Evolutionary conservation across 2,329 filamentous ascomycete genomes (phyloP), one percentile per base, ranked within the genome.

Genomic region (Rhynchosporium secalis): DNA sequence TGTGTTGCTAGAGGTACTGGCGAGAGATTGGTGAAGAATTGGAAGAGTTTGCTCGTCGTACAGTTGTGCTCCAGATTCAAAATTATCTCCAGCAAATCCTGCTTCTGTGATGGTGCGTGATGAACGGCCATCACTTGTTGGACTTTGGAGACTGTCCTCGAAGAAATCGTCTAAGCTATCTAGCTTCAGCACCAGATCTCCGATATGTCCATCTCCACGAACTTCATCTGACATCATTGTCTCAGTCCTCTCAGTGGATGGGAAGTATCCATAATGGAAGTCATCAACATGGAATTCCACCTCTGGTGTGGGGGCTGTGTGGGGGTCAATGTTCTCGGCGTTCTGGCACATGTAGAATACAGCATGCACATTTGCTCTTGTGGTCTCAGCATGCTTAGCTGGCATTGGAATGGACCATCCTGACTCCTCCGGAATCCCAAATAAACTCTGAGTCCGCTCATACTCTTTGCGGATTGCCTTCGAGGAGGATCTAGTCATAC

Each of bases 401-500:
- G 95, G 95, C 74, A 96, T 86, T 0, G 95, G 94, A 49, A 99
- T 92, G 0, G 95, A 95, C 95, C 95, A 99, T 1, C 95, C 95
- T 15, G 91, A 95, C 28, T 92, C 88, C 73, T 98, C 94, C 0
- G 95, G 95, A 62, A 99, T 98, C 33, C 96, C 96, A 74, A 98
- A 99, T 40, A 99, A 78, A 72, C 92, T 97, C 74, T 96, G 90
- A 0, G 92, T 96, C 28, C 91, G 88, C 73, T 96, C 94, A 70
- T 96, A 98, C 76, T 98, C 93, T 74, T 97, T 98, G 55, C 91
- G 88, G 56, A 95, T 89, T 0, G 89, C 86, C 69, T 90, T 89
- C 0, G 92, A 95, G 2, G 92, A 92, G 1, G 90, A 88, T 12
- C 91, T 89, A 4, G 92, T 93, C 92, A 99, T 97, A 76, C 94